Evolutionary conservation across 352 stramenopile genomes (phyloP).

Genomic region (Poterioochromonas sp.): DNA sequence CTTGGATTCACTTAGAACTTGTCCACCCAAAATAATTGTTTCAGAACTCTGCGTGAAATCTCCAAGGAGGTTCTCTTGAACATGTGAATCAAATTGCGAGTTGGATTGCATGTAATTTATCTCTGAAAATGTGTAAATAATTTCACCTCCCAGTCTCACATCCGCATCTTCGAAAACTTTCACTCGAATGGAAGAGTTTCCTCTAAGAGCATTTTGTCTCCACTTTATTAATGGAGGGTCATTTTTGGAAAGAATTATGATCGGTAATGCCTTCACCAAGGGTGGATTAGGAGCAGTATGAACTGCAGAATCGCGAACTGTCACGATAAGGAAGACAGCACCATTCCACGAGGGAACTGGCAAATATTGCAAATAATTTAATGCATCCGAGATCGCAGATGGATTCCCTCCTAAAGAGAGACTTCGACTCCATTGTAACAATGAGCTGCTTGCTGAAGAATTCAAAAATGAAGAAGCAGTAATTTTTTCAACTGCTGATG

Average conservation of each 20-base stretch:
- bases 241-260: neutral
- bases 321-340: neutral
- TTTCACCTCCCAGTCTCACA: constrained; percentile 1
- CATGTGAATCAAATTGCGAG: neutral
- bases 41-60: too few relatives aligned
- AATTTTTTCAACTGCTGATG: too few relatives aligned
- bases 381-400: neutral
- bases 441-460: too few relatives aligned
- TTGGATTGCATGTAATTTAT: neutral
- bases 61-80: neutral
- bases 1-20: neutral
- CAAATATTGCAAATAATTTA: neutral
- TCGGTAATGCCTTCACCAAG: neutral
- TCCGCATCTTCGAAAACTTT: constrained; percentile 23
- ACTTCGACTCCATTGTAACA: neutral
- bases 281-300: neutral
- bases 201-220: neutral
- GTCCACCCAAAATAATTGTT: neutral
- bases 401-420: neutral
- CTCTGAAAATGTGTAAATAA: neutral
- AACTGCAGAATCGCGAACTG: neutral
- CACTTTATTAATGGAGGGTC: neutral
- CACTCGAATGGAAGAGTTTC: neutral
- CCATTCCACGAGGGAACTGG: neutral
- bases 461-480: too few relatives aligned